Evolutionary conservation across 2,329 filamentous ascomycete genomes (phyloP).

Genomic region (Scytalidium sp.): DNA sequence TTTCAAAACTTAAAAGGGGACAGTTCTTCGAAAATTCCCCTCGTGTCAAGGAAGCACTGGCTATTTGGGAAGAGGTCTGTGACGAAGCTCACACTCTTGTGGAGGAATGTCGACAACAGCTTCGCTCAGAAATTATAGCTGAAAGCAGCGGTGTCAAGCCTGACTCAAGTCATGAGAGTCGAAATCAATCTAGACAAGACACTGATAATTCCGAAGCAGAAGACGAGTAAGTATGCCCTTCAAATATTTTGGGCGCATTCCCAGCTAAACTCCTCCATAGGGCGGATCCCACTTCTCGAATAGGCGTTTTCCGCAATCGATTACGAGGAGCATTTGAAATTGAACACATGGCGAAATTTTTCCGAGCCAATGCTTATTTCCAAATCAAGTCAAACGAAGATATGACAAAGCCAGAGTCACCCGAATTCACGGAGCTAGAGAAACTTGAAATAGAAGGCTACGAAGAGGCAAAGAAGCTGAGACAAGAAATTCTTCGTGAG

Average conservation of each 20-base stretch:
- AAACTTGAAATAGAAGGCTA: conserved; percentile 71
- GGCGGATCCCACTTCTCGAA: conserved; percentile 29
- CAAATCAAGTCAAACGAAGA: conserved; percentile 74
- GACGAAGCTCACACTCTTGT: conserved; percentile 51
- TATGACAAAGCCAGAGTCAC: conserved; percentile 63
- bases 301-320: conserved; percentile 60
- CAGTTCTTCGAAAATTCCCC: conserved; percentile 78
- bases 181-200: conserved; percentile 5
- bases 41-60: conserved; percentile 63
- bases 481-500: conserved; percentile 73
- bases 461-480: conserved; percentile 71
- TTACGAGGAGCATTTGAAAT: conserved; percentile 74
- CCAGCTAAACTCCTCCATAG: conserved; percentile 7
- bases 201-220: conserved; percentile 13
- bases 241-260: not conserved
- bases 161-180: conserved; percentile 12
- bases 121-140: conserved; percentile 46
- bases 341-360: conserved; percentile 80
- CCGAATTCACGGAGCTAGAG: conserved; percentile 64
- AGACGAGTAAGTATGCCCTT: conserved; percentile 26
- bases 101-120: conserved; percentile 59
- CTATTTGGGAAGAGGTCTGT: conserved; percentile 63
- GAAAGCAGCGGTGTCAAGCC: conserved; percentile 14
- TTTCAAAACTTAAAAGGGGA: conserved; percentile 63
- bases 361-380: conserved; percentile 77